Evolutionary conservation across 23 red algal species (phyloP), one percentile per base, ranked within the genome.

Genomic region (Gracilaria vermiculophylla): DNA sequence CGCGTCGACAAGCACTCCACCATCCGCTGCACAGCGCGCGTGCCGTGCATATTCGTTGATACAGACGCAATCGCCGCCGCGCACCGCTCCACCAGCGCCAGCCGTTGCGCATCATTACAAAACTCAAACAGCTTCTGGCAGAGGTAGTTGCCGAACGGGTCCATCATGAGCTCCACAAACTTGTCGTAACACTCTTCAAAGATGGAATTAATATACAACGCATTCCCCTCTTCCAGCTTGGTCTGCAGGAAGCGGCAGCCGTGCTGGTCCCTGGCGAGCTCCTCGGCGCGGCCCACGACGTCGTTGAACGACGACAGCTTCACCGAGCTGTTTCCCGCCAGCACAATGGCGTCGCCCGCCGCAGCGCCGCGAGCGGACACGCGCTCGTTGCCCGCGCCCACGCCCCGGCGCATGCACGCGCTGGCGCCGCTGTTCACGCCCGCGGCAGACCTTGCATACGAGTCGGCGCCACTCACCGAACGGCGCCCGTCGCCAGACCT

Each of bases 71-170:
- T 84, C 0, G 82, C 56, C 20, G 82, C 62, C 1, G 86, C 92
- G 54, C 88, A 91, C 6, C 88, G 76, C n/a, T 79, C 83, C 9
- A 98, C 64, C 23, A 98, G 85, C 31, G 89, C 84, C 43, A 98
- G 69, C 39, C 91, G 52, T 82, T 98, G 96, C 78, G 61, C 67
- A 56, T 89, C 78, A 88, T 81, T 87, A 84, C 96, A 98, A 55
- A 87, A 88, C 77, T 98, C 92, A 82, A 98, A 98, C 39, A 98
- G 53, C 75, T 98, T 98, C 37, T 98, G 96, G 53, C 92, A 95
- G 19, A 98, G 86, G 76, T 98, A 98, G 81, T 98, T 98, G 16
- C 87, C 96, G 69, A 98, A 98, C 33, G 96, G 92, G 57, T 98
- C 92, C 64, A 76, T 91, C 92, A 92, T 95, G 0, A 98, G 82